phyloP scores from a whole-genome alignment of 345 rosid genomes.

The rapeseed (Brassica napus) region DNA sequence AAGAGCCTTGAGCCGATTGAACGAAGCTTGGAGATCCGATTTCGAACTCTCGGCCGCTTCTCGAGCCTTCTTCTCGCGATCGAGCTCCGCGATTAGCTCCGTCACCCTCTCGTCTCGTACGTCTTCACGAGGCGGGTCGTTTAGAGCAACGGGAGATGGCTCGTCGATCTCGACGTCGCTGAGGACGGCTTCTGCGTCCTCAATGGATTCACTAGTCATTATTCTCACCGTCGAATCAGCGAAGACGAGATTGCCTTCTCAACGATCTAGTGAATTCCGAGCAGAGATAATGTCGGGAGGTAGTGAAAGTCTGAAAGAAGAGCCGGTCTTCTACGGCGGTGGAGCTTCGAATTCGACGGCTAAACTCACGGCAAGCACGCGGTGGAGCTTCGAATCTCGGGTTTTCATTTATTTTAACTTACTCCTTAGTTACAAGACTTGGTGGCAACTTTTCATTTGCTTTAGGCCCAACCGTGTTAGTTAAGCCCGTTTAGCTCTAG shows the following conservation, averaged over 20 bases:
- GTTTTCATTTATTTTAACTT: background rate
- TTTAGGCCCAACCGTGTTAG: background rate
- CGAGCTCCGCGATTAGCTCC: constrained; percentile 73
- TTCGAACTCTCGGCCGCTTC: constrained; percentile 71
- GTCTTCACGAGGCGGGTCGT: constrained; percentile 48
- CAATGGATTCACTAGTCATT: constrained; percentile 61
- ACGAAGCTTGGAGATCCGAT: constrained; percentile 62
- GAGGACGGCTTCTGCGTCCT: constrained; percentile 73
- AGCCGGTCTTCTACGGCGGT: constrained; percentile 16
- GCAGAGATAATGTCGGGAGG: background rate
- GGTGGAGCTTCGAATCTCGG: background rate
- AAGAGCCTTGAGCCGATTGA: constrained; percentile 67
- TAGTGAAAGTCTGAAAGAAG: background rate
- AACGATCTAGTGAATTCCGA: constrained; percentile 12
- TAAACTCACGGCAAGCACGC: background rate
- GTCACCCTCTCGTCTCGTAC: constrained; percentile 52
- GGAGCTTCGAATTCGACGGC: constrained; percentile 21
- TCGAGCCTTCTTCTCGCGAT: constrained; percentile 87
- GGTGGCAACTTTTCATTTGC: background rate
- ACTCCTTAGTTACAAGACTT: background rate
- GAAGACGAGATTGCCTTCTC: background rate
- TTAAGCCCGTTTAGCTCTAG: too few species aligned
- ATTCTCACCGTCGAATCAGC: constrained; percentile 1
- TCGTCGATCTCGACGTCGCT: constrained; percentile 93
- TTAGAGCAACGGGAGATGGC: constrained; percentile 48